Evolutionary conservation across 2,329 filamentous ascomycete species (phyloP), one percentile per base, ranked within the genome.

Genomic region (Pseudogymnoascus sp.): DNA sequence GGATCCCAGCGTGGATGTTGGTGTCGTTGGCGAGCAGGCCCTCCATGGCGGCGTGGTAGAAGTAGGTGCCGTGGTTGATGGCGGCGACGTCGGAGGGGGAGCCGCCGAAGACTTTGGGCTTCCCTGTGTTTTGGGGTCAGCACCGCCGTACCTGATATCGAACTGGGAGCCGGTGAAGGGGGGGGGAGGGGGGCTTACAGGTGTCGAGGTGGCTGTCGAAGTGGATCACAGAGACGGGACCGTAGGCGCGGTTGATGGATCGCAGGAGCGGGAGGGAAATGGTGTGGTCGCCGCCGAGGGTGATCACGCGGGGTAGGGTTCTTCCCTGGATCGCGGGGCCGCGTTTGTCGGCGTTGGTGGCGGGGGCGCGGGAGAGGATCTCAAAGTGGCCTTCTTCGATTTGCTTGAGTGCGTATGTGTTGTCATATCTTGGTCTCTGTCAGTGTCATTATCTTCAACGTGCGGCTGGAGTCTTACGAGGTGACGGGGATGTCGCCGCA

Each of bases 41-140:
- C 73, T 95, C 90, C 76, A 87, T 84, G 0, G 88, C 78, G 0
- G 90, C 91, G 73, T 93, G 89, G 77, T 88, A 95, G 77, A 96
- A 96, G 78, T 95, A 95, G 1, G 90, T 95, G 43, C 91, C 91
- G 77, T 95, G 90, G 77, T 95, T 96, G 77, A 96, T 87, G 67
- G 82, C 82, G 19, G 91, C 90, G 40, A 87, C 84, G 65, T 92
- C 83, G 28, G 85, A 89, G 0, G 91, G 90, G 0, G 89, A 87
- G 31, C 90, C 91, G 61, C 91, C 91, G 69, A 96, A 96, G 26
- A 95, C 91, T 73, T 93, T 93, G 46, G 91, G 91, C 64, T 84
- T 85, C 90, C 90, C 38, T 40, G 6, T 40, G 6, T 40, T 6
- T 19, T 40, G 37, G 37, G 37, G 90, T 40, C 5, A 40, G 37